phyloP scores from a whole-genome alignment of 2,329 filamentous ascomycete genomes.

The Daldinia sp. region DNA sequence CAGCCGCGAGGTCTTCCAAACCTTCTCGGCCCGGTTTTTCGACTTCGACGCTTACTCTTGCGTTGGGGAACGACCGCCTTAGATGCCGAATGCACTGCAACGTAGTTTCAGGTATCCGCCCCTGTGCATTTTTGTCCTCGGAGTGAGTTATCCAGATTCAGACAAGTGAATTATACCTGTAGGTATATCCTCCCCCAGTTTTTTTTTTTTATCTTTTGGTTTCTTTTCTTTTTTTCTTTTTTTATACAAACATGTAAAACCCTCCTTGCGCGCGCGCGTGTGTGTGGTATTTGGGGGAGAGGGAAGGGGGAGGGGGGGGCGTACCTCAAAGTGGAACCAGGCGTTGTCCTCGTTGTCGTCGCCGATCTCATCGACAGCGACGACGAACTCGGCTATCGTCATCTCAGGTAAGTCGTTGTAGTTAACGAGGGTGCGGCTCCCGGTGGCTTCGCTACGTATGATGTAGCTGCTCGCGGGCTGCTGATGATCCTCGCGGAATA shows the following conservation, averaged over 20 bases:
- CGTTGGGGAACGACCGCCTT: slow-evolving; percentile 58
- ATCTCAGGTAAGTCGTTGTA: slow-evolving; percentile 77
- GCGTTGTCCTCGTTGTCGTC: slow-evolving; percentile 52
- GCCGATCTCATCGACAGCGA: slow-evolving; percentile 54
- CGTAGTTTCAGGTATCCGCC: slow-evolving; percentile 72
- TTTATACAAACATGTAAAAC: not conserved
- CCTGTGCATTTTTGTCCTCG: slow-evolving; percentile 56
- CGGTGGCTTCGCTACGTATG: slow-evolving; percentile 69
- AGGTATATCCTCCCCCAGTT: not conserved
- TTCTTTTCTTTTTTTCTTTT: not conserved
- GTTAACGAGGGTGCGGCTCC: slow-evolving; percentile 77
- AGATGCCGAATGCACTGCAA: slow-evolving; percentile 70
- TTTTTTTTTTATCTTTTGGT: not conserved
- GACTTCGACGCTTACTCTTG: slow-evolving; percentile 75
- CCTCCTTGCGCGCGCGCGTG: not conserved
- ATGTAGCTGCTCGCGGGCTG: slow-evolving; percentile 78
- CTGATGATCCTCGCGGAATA: slow-evolving; percentile 66
- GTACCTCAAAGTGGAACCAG: slow-evolving; percentile 81
- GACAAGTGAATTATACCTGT: not conserved
- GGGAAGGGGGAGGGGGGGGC: slow-evolving; percentile 12
- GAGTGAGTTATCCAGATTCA: slow-evolving; percentile 38
- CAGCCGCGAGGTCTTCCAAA: slow-evolving; percentile 68
- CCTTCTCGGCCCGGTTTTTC: slow-evolving; percentile 76
- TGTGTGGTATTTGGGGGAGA: no score
- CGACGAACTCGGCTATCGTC: slow-evolving; percentile 70